Base-by-base conservation (phyloP, 495 filamentous ascomycete species). In the Pseudevernia furfuracea region DNA sequence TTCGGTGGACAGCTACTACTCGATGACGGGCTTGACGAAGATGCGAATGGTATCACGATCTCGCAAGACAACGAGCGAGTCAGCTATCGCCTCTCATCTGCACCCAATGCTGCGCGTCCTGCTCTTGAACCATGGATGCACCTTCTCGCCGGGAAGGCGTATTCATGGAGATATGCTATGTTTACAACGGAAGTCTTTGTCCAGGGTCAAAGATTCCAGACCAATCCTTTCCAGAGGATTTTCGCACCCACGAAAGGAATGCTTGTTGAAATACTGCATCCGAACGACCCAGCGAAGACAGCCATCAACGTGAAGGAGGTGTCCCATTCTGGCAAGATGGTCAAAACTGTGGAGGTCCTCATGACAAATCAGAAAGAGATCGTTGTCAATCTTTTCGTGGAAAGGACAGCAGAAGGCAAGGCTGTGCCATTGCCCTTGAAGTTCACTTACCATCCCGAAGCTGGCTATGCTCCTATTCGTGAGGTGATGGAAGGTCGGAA, bases 111-210 rank as follows among this genome's bases (percentile, higher is more conserved):
- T 14, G 78, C 83, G 63, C 77, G 97, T 44, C 94, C 94, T n/a
- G 82, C 88, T 28, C 70, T 86, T 1, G 86, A 94, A 55, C 81
- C 84, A 23, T 99, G 95, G 94, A 77, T 96, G 67, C 79, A 88
- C 37, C 86, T 97, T 32, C 83, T 99, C 58, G 93, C 93, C n/a
- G 95, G 95, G 19, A 80, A 83, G 21, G 80, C 77, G 43, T 88
- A 88, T 70, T 96, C 90, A 39, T 99, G 94, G 94, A 83, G 91
- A 62, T 90, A 94, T 73, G 95, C 94, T n/a, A 82, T 99, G n/a
- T 95, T 99, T 75, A 88, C 87, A n/a, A 87, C 92, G 21, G 91
- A 97, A 66, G 87, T 96, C 52, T 89, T 96, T 62, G 89, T 97
- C 28, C 94, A 99, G 76, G 94, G 91, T 19, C 87, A 96, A 71